phyloP scores from a whole-genome alignment of 192 early-diverging fungal genomes.

The Coemansia sp. region DNA sequence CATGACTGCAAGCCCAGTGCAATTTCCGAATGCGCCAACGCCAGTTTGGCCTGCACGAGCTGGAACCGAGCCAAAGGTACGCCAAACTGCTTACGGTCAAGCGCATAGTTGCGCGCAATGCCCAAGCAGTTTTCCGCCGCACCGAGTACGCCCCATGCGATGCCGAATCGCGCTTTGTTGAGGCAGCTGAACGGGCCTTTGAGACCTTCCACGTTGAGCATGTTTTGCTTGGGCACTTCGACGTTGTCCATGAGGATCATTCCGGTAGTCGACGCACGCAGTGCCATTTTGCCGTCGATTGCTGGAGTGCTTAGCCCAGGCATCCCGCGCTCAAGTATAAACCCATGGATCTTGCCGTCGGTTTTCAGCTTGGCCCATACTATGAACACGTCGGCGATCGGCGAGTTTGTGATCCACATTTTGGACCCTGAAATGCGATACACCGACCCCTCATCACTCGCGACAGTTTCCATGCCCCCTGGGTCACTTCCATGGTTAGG shows the following conservation, averaged over 20 bases:
- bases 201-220: slow-evolving; percentile 86
- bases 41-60: slow-evolving; percentile 96
- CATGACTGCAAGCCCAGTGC: slow-evolving; percentile 84
- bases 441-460: slow-evolving; percentile 67
- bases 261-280: slow-evolving; percentile 91
- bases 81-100: slow-evolving; percentile 91
- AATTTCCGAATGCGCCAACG: slow-evolving; percentile 91
- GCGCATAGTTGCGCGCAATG: slow-evolving; percentile 86
- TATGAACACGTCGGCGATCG: slow-evolving; percentile 94
- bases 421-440: slow-evolving; percentile 89
- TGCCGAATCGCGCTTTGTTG: slow-evolving; percentile 96
- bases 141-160: slow-evolving; percentile 94
- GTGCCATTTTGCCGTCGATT: slow-evolving; percentile 94
- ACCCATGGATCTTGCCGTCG: slow-evolving; percentile 87
- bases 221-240: slow-evolving; percentile 83
- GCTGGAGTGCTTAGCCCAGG: slow-evolving; percentile 82
- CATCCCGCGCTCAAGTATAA: slow-evolving; percentile 95
- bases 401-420: slow-evolving; percentile 99
- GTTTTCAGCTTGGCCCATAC: slow-evolving; percentile 86
- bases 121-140: slow-evolving; percentile 90
- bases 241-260: slow-evolving; percentile 99
- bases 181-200: slow-evolving; percentile 97
- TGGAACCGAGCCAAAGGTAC: slow-evolving; percentile 90
- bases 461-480: slow-evolving; percentile 87
- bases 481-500: slow-evolving; percentile 98